A percentile compares a stretch with the other conserved stretches of the same genome.
Evolutionary conservation across 2,329 filamentous ascomycete species (phyloP).

Genomic region (Pestalotiopsis sp.): DNA sequence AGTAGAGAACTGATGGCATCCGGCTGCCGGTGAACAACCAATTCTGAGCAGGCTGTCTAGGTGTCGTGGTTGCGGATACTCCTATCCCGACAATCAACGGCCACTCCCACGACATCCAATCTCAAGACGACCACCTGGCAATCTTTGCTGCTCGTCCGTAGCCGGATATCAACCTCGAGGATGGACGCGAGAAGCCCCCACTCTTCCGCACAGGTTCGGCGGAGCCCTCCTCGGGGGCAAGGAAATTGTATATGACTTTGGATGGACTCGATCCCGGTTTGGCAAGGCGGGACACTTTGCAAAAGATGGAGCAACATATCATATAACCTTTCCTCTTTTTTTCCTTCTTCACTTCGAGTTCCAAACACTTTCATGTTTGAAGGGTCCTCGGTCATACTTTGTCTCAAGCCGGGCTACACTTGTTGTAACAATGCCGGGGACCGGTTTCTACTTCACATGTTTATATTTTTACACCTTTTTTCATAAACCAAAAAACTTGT

Average conservation of each 20-base stretch:
- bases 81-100: neutral
- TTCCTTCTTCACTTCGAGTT: neutral
- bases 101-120: neutral
- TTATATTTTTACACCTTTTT: neutral
- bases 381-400: neutral
- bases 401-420: neutral
- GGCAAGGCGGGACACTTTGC: neutral
- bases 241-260: neutral
- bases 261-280: no score
- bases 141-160: neutral
- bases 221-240: neutral
- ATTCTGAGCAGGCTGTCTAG: no score
- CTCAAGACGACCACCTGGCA: neutral
- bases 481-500: neutral
- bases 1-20: neutral
- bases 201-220: neutral
- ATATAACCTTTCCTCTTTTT: neutral
- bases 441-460: neutral
- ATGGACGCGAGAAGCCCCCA: neutral
- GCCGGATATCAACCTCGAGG: neutral
- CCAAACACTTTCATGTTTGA: neutral
- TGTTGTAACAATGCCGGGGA: neutral
- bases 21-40: no score
- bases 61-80: neutral
- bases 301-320: neutral